These are phyloP conservation scores for Gracilaria caudata DNA, from an alignment of 23 red algal genomes.

Conservation along the genomic window DNA sequence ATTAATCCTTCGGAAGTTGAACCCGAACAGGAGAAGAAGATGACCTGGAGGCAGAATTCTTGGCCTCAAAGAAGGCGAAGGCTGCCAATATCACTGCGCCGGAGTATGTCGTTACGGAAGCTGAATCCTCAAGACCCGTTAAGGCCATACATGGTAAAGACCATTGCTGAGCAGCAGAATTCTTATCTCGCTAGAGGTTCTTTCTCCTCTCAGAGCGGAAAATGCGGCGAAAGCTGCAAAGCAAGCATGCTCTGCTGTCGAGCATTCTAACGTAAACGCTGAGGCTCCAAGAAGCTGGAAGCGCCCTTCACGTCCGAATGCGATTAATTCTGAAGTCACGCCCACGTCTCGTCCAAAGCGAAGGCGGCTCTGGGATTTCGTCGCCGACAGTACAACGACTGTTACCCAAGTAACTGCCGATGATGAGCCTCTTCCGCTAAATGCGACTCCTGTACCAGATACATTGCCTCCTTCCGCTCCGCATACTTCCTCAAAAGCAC, in stretches of 20 bases:
- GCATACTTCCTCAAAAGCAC: constrained; percentile 7
- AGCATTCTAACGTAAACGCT: not conserved
- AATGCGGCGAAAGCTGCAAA: not conserved
- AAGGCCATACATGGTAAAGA: constrained; percentile 57
- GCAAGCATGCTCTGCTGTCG: not conserved
- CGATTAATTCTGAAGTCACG: not conserved
- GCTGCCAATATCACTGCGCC: constrained; percentile 42
- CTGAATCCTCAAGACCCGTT: constrained; percentile 53
- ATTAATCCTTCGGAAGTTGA: constrained; percentile 37
- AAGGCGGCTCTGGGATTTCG: constrained; percentile 59
- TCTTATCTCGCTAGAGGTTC: constrained; percentile 39
- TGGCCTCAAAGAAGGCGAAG: not conserved
- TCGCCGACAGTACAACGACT: constrained; percentile 14
- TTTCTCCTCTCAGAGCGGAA: constrained; percentile 10
- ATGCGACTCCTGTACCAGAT: constrained; percentile 51
- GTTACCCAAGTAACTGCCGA: constrained; percentile 7
- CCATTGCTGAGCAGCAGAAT: constrained; percentile 57
- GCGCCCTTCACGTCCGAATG: not conserved
- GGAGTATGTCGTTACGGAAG: constrained; percentile 42
- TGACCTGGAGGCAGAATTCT: constrained; percentile 34
- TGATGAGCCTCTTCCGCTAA: not conserved
- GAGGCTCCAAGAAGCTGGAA: not conserved
- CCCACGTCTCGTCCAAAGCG: constrained; percentile 27
- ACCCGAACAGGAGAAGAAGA: constrained; percentile 10
- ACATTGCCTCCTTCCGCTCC: constrained; percentile 43